Conservation (phyloP, 768 basidiomycete genomes). For the Kondoa subrosea region DNA sequence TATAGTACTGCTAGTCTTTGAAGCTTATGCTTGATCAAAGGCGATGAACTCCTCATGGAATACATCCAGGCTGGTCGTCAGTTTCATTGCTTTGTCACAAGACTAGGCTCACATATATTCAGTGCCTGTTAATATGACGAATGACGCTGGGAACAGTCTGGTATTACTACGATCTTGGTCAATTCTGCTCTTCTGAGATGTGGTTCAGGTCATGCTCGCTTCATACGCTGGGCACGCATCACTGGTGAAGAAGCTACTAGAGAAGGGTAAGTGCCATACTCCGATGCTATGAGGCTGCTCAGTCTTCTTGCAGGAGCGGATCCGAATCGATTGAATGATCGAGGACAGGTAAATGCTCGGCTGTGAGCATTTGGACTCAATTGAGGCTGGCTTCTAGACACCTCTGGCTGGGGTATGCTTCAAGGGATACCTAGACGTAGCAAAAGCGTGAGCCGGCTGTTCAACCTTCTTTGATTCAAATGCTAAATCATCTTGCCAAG, state of each 20-base stretch:
- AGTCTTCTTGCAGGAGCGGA: background rate
- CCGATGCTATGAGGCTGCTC: background rate
- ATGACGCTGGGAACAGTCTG: background rate
- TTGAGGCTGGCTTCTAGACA: background rate
- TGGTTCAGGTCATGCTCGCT: background rate
- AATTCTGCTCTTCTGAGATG: no score
- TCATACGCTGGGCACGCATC: background rate
- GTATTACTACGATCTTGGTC: no score
- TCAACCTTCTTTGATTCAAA: background rate
- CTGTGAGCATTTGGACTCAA: no score
- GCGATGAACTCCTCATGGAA: background rate
- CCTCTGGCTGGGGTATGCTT: background rate
- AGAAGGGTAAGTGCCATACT: background rate
- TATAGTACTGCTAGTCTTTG: background rate
- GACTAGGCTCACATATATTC: background rate
- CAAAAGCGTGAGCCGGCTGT: background rate
- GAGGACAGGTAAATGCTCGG: background rate
- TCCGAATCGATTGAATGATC: background rate
- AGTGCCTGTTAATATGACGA: background rate
- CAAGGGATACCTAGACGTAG: background rate
- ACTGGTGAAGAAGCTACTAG: background rate
- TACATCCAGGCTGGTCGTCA: background rate
- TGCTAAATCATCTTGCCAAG: background rate
- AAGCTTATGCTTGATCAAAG: slow-evolving; percentile 4
- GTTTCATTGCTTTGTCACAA: background rate